These are phyloP conservation scores for Colletotrichum abscissum DNA, from an alignment of 2,329 filamentous ascomycete species.

Conservation along the genomic window DNA sequence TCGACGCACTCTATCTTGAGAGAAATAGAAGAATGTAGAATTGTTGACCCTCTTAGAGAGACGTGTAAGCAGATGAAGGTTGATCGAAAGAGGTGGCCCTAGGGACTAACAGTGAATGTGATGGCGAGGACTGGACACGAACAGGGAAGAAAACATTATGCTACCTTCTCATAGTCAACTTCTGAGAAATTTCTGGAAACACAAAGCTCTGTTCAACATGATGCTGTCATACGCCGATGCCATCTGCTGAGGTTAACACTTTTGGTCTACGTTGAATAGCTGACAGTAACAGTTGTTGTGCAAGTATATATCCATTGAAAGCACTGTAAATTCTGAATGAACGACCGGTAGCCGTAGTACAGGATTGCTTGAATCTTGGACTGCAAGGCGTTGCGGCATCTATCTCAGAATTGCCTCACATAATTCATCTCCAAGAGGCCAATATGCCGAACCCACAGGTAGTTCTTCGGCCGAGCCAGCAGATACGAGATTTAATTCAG, in stretches of 20 bases:
- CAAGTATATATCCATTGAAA: too few species aligned
- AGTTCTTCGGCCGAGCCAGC: not conserved
- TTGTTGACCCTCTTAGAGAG: not conserved
- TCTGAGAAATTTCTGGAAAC: not conserved
- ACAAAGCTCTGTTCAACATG: not conserved
- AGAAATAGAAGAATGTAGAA: not conserved
- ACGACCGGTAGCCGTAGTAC: not conserved
- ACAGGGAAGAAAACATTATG: not conserved
- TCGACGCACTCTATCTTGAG: not conserved
- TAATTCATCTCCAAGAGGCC: not conserved
- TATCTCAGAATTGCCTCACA: too few species aligned
- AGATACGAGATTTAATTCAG: not conserved
- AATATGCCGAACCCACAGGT: not conserved
- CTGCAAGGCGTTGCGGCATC: too few species aligned
- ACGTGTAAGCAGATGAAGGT: not conserved
- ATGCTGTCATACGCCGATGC: not conserved
- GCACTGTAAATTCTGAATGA: too few species aligned
- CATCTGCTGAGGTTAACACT: not conserved
- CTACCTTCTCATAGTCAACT: not conserved
- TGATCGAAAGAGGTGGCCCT: not conserved
- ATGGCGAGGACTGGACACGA: not conserved
- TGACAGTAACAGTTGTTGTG: not conserved
- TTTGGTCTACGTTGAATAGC: not conserved
- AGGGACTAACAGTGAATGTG: not conserved
- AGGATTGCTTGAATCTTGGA: too few species aligned